These are phyloP conservation scores for Ascomycota sp. DNA, from an alignment of 2,329 filamentous ascomycete species.

Conservation along the genomic window DNA sequence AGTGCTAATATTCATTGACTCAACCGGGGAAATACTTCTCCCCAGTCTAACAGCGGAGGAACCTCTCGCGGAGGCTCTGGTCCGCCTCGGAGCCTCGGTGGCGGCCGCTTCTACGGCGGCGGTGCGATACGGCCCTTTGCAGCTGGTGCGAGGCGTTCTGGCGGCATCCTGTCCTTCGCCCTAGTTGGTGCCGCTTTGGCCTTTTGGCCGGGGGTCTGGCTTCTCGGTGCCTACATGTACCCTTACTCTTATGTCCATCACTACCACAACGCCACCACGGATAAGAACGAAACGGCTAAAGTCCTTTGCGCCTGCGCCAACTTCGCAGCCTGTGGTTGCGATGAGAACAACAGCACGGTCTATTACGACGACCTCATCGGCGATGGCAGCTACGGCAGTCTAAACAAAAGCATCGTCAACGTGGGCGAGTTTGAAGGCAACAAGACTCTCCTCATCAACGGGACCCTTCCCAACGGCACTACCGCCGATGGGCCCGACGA, in stretches of 20 bases:
- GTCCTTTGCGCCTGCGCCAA: conserved; percentile 31
- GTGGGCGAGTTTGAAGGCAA: conserved; percentile 22
- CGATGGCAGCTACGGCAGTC: conserved; percentile 34
- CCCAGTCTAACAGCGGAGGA: conserved; percentile 24
- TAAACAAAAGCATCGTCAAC: conserved; percentile 42
- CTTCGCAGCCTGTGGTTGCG: conserved; percentile 37
- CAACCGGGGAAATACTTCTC: conserved; percentile 10
- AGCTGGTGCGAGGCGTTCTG: conserved; percentile 29
- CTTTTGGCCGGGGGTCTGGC: conserved; percentile 46
- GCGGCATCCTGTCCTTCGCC: conserved; percentile 31
- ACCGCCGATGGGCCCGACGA: conserved; percentile 17
- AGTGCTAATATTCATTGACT: not conserved
- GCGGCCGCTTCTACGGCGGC: conserved; percentile 45
- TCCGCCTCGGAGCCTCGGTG: conserved; percentile 33
- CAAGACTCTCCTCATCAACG: conserved; percentile 50
- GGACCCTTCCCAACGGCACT: conserved; percentile 51
- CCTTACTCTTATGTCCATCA: conserved; percentile 20
- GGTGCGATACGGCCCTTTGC: conserved; percentile 41
- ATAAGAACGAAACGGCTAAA: conserved; percentile 14
- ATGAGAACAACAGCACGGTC: conserved; percentile 39
- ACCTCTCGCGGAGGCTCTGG: conserved; percentile 37
- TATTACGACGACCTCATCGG: conserved; percentile 45
- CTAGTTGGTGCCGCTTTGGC: conserved; percentile 26
- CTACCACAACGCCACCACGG: conserved; percentile 29
- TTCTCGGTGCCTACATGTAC: conserved; percentile 42